Evolutionary conservation across 208 protist genomes (phyloP), one percentile per base, ranked within the genome.

Genomic region (Leishmania martiniquensis): DNA sequence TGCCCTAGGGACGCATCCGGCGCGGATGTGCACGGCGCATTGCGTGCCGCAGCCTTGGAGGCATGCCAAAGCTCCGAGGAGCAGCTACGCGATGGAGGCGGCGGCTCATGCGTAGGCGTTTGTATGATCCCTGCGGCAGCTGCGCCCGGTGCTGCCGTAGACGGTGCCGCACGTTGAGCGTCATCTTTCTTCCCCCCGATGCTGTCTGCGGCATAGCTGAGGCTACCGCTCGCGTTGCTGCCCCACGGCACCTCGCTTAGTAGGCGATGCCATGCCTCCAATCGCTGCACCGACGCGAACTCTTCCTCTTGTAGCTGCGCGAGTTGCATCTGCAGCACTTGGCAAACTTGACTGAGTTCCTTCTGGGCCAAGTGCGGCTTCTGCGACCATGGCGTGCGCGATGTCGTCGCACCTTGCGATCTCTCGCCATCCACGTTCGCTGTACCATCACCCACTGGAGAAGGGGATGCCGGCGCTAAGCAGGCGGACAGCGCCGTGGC

Each of bases 211-310:
- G 54, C 51, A 51, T 20, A 49, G n/a, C 13, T 32, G 47, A 73
- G 47, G 37, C 59, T 73, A 4, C 69, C 54, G 39, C 63, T 65
- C 29, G 42, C 67, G 47, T 34, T 39, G 57, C 66, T 68, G 13
- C 52, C 62, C 13, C 85, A 62, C 20, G 85, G 73, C n/a, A 84
- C 70, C 3, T 77, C 78, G 45, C 75, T 76, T 4, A 82, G 82
- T 39, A 92, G 66, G 5, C 80, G 69, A 51, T 75, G 77, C 65
- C 76, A 86, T 42, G 75, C 42, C 22, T 66, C 60, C 10, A 90
- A 74, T n/a, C 68, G 74, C 17, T 71, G 49, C 6, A 29, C 44
- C 1, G 75, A 76, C 7, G 44, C 47, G 34, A 45, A 62, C 52
- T 83, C 79, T 25, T 52, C 80, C 32, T 69, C 66, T 47, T 70